Conservation (phyloP, 2,329 filamentous ascomycete genomes). For the Calonectria crousiana region DNA sequence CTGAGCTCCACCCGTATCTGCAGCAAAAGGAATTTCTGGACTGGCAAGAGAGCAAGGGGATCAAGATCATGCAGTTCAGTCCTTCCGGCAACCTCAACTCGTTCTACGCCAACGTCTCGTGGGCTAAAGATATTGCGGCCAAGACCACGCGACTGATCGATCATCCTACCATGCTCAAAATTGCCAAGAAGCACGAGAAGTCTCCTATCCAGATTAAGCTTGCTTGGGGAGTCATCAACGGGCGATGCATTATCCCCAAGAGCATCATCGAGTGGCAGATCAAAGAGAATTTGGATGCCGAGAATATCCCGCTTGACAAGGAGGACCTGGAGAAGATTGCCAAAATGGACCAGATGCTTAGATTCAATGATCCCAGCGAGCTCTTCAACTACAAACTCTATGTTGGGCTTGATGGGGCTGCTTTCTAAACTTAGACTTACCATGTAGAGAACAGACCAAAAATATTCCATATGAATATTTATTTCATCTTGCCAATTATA, state of each 20-base stretch:
- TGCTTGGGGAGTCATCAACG: neutral
- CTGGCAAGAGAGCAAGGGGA: neutral
- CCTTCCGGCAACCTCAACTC: neutral
- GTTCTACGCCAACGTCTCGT: neutral
- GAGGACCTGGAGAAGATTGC: neutral
- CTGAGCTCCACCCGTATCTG: neutral
- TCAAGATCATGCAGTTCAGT: neutral
- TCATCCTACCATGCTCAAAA: neutral
- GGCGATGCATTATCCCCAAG: neutral
- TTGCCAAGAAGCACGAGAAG: neutral
- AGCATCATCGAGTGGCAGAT: neutral
- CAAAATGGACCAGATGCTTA: neutral
- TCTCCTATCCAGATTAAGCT: neutral
- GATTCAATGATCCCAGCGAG: neutral
- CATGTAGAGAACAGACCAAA: too few species aligned
- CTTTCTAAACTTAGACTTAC: too few species aligned
- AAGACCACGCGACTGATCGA: neutral
- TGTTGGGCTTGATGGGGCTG: too few species aligned
- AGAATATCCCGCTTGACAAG: neutral
- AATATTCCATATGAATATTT: too few species aligned
- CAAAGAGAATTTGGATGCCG: neutral
- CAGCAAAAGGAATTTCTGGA: neutral
- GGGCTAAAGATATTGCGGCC: neutral
- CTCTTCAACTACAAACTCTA: too few species aligned
- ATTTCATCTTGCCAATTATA: too few species aligned